Conservation (phyloP, 106 monocot species). For the Dioscorea zingiberensis region DNA sequence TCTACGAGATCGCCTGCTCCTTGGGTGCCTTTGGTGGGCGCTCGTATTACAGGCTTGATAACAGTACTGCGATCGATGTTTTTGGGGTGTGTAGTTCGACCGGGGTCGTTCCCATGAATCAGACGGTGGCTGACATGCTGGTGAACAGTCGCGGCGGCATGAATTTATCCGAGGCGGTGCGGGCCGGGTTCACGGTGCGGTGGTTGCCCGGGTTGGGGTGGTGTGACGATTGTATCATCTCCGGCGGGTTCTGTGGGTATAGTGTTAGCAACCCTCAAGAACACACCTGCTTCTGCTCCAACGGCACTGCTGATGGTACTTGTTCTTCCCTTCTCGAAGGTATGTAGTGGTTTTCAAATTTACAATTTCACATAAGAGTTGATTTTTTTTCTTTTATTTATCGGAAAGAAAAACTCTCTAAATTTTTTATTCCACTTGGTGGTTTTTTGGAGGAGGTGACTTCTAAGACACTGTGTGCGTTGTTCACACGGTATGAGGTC, state of each 20-base stretch:
- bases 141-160: not conserved
- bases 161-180: not conserved
- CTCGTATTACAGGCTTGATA: not conserved
- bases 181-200: not conserved
- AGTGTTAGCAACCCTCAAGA: not conserved
- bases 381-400: not conserved
- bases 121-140: not conserved
- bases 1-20: not conserved
- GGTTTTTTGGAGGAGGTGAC: too few relatives aligned
- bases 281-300: not conserved
- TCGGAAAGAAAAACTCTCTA: too few relatives aligned
- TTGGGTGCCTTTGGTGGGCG: not conserved
- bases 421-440: too few relatives aligned
- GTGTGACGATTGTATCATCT: not conserved
- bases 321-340: not conserved
- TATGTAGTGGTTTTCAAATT: too few relatives aligned
- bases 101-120: not conserved
- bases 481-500: too few relatives aligned
- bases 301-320: not conserved
- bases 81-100: not conserved
- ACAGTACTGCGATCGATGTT: not conserved
- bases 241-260: conserved; percentile 3
- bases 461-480: too few relatives aligned
- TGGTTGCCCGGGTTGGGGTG: not conserved
- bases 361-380: not conserved